These are phyloP conservation scores for Annona squamosa DNA, from an alignment of 164 flowering plant genomes.

Conservation along the genomic window DNA sequence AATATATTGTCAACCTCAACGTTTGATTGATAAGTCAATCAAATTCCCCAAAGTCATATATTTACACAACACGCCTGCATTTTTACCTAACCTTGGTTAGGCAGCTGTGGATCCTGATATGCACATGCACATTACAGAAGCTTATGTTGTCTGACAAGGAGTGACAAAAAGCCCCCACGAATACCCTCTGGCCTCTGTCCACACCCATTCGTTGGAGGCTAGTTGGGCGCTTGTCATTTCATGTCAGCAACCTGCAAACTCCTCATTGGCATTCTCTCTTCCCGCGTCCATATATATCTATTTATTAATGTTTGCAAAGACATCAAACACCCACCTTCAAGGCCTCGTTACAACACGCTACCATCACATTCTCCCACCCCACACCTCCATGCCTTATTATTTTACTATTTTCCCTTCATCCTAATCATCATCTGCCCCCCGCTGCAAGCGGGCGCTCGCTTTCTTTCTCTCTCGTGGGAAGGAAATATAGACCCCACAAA, in stretches of 20 bases:
- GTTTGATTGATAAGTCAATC: too few relatives aligned
- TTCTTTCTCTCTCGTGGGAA: not conserved
- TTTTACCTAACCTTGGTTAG: not conserved
- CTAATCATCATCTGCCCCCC: slow-evolving; percentile 66
- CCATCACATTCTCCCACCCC: slow-evolving; percentile 68
- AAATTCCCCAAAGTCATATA: not conserved
- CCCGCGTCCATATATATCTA: not conserved
- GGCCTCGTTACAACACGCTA: slow-evolving; percentile 19
- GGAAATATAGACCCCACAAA: too few relatives aligned
- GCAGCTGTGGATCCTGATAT: too few relatives aligned
- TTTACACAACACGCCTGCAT: not conserved
- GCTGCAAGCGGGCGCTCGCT: slow-evolving; percentile 45
- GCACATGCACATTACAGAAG: slow-evolving; percentile 23
- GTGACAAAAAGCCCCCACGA: slow-evolving; percentile 40
- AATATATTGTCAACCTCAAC: too few relatives aligned
- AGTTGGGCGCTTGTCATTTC: slow-evolving; percentile 48
- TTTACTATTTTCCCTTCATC: slow-evolving; percentile 28
- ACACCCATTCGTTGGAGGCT: slow-evolving; percentile 46
- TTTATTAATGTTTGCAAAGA: not conserved
- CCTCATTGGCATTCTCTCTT: not conserved
- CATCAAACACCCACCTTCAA: not conserved
- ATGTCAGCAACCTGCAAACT: slow-evolving; percentile 37
- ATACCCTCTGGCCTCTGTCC: slow-evolving; percentile 27
- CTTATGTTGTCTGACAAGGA: slow-evolving; percentile 24
- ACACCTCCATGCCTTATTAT: slow-evolving; percentile 22